Evolutionary conservation across 2,329 filamentous ascomycete species (phyloP).

Genomic region (Cladosporium sp.): DNA sequence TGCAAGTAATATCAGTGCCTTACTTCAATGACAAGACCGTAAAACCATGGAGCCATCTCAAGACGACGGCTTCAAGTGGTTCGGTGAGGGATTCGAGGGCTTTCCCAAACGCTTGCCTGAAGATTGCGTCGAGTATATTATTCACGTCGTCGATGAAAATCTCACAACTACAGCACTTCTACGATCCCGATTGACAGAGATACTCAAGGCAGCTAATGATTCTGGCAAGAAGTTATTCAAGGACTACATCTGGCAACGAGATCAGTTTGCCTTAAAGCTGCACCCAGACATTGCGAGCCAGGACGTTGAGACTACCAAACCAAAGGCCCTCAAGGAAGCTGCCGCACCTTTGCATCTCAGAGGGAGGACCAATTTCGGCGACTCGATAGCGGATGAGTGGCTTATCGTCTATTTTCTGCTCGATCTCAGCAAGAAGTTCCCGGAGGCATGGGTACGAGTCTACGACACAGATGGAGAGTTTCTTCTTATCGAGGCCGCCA

Average conservation of each 20-base stretch:
- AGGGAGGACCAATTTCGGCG: slow-evolving; percentile 81
- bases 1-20: no score
- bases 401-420: slow-evolving; percentile 85
- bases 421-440: slow-evolving; percentile 69
- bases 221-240: slow-evolving; percentile 64
- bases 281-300: slow-evolving; percentile 38
- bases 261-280: slow-evolving; percentile 67
- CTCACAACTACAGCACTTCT: slow-evolving; percentile 47
- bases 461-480: slow-evolving; percentile 93
- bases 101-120: slow-evolving; percentile 70
- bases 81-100: slow-evolving; percentile 60
- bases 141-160: slow-evolving; percentile 64
- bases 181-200: slow-evolving; percentile 63
- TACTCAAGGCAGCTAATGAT: slow-evolving; percentile 65
- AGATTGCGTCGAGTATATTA: slow-evolving; percentile 78
- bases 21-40: background rate
- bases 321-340: slow-evolving; percentile 42
- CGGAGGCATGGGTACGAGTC: slow-evolving; percentile 74
- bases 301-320: slow-evolving; percentile 33
- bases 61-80: slow-evolving; percentile 60
- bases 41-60: slow-evolving; percentile 32
- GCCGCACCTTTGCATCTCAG: slow-evolving; percentile 44
- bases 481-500: slow-evolving; percentile 87
- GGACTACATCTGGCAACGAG: slow-evolving; percentile 93
- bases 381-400: slow-evolving; percentile 97